Evolutionary conservation across 108 stramenopile genomes (phyloP), one percentile per base, ranked within the genome.

Genomic region (Phaeodactylum tricornutum): DNA sequence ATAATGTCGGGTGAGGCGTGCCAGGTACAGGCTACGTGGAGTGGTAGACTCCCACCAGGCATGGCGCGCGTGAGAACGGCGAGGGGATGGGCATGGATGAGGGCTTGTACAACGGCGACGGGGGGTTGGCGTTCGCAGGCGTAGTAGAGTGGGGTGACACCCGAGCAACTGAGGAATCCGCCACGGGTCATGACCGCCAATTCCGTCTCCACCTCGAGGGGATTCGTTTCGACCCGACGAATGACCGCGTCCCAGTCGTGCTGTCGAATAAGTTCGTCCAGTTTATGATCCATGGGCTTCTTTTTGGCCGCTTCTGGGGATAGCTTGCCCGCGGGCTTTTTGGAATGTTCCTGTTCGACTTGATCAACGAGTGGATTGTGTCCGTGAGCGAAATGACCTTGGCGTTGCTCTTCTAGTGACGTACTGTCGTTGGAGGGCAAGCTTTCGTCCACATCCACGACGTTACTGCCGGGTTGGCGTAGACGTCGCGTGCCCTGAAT

Each of bases 11-110:
- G 34, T 0, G 79, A 64, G 29, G 80, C 79, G 45, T 74, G 50
- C 89, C 89, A 91, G 12, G 84, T 91, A 29, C 79, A 79, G 9
- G 84, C 84, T 17, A 81, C 57, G 60, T 91, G 89, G 33, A 91
- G 54, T 1, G 89, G 84, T 24, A 87, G 60, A 35, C 62, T 57
- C 0, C 84, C 89, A 3, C 89, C 89, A 12, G 89, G 89, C 64
- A 79, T 77, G 31, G 67, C 51, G 22, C 76, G 48, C 19, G 61
- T 55, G 15, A 53, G 31, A 22, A 74, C 69, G 9, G 79, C 76
- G 0, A 51, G 35, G 8, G 83, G 89, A 59, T 62, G 59, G 4
- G 78, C 74, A 5, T 58, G 47, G 8, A 87, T 60, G 20, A 91
- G 39, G 6, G 74, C 63, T 23, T 74, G 64, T 4, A 86, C 51